Evolutionary conservation across 116 monocot genomes (phyloP), one percentile per base, ranked within the genome.

Genomic region (Cymodocea nodosa): DNA sequence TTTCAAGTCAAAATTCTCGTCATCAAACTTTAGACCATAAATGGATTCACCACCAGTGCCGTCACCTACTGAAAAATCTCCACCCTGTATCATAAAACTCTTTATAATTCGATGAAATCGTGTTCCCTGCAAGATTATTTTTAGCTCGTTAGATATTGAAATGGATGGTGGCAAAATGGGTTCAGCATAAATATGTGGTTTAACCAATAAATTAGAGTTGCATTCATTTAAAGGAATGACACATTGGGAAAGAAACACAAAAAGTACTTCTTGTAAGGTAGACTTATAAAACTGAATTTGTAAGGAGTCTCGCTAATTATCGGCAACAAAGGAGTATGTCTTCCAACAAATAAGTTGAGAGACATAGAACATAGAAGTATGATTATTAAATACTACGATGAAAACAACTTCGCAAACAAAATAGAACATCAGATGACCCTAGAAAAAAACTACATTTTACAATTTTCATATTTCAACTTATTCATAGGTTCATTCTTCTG

Each of bases 11-110:
- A 84, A 84, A 72, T 80, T 89, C 50, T 89, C 89, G 74, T 89
- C 82, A 15, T 84, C 82, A 80, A 89, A 89, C 63, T 89, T 82
- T 53, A 74, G 51, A 23, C 85, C 80, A 72, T 89, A 89, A 36
- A 89, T 89, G 15, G 84, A 89, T 68, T 89, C 89, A 39, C 89
- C 89, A 69, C 89, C 84, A 24, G 78, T 89, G 52, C 89, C 89
- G 72, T 89, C 82, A 56, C 82, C 82, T 30, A 82, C 72, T 39
- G 89, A 82, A 67, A 81, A 81, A 64, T 87, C 83, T 15, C 83
- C 87, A 64, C 87, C 83, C 86, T 90, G 90, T 50, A 90, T 54
- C 90, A 90, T 85, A 69, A 87, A 94, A 60, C 90, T 90, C 73
- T 90, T 94, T 23, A 90, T 76, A 17, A 90, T 79, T 12, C 94